Base-by-base conservation (phyloP, 2,329 filamentous ascomycete species). In the Penicillium sp. region DNA sequence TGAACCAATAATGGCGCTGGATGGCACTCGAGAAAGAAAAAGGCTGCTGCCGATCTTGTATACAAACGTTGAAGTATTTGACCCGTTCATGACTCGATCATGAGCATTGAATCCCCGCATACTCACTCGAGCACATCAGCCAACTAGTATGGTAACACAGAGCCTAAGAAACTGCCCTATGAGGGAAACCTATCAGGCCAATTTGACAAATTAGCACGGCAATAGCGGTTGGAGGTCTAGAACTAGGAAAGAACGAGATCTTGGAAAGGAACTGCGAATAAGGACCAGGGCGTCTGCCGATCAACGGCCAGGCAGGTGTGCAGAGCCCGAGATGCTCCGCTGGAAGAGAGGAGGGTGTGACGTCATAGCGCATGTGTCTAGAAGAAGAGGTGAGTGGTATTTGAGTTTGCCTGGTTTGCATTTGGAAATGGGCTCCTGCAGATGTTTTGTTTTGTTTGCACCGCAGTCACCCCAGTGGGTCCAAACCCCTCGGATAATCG, bases 11-110 rank as follows among this genome's bases (percentile, higher is more conserved):
- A 22, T 19, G 30, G 22, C 25, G n/a, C 28, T 28, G 22, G 6
- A 41, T 28, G 22, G 10, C 11, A 35, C n/a, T 49, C 50, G 46
- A 43, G 40, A 46, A 31, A 43, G 31, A 48, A 54, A 37, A 45
- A 41, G 45, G 41, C 28, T 25, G 22, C 7, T 25, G 22, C 8
- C 5, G 22, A 25, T 25, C 22, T 8, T 8, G 22, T 25, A 22
- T 22, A 25, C 7, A 25, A 8, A 25, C 22, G 8, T 25, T 25
- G 22, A 25, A 25, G 22, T 25, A 25, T 25, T 25, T 25, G 22
- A 25, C 22, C 8, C 22, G 22, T 25, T 25, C 22, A 25, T 25
- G 7, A 8, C 19, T 22, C 19, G 19, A 22, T 22, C 19, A 9
- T 18, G 33, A 27, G 8, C n/a, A 48, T 48, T 28, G 39, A 27